Base-by-base conservation (phyloP, 345 rosid genomes). In the Hibiscus syriacus region DNA sequence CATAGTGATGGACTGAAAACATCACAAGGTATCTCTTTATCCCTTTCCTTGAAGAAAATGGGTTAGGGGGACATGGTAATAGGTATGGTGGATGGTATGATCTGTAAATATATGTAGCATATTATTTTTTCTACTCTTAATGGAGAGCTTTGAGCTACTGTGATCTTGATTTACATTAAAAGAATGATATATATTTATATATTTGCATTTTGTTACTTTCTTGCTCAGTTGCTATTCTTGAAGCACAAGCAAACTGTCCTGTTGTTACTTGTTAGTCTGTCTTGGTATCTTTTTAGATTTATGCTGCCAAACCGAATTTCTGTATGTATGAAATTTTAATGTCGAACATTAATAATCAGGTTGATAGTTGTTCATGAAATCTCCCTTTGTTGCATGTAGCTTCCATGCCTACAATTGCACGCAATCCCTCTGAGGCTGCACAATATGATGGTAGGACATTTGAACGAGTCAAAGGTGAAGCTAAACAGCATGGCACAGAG, bases 401-500 rank as follows among this genome's bases (percentile, higher is more conserved):
- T 64, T 34, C 83, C 57, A 68, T 70, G 78, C 88, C 74, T 69
- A 76, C 53, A 49, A 67, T 73, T 71, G 58, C 78, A 9, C 80
- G 70, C 12, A 76, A 67, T 80, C 41, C 79, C 55, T 67, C 84
- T 12, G 89, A 83, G 66, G 59, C 76, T 49, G 60, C 75, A 52
- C 86, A 64, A 1, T 71, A 67, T 55, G 36, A 53, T 0, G 27
- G 80, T 61, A 74, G 79, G 62, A 68, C 66, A 8, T 6, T 73
- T 3, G 85, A 84, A 23, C 75, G 78, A 6, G 66, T 80, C 26
- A 92, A 80, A 82, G 82, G 73, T 20, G 92, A 87, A 45, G 89
- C 85, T 5, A 92, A 87, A 68, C 90, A 82, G 75, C 86, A 76
- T 55, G 80, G 64, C 29, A 72, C 83, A 17, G 94, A 89, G 83